Conservation (phyloP, 2,329 filamentous ascomycete species). For the Ceratocystis eucalypticola region DNA sequence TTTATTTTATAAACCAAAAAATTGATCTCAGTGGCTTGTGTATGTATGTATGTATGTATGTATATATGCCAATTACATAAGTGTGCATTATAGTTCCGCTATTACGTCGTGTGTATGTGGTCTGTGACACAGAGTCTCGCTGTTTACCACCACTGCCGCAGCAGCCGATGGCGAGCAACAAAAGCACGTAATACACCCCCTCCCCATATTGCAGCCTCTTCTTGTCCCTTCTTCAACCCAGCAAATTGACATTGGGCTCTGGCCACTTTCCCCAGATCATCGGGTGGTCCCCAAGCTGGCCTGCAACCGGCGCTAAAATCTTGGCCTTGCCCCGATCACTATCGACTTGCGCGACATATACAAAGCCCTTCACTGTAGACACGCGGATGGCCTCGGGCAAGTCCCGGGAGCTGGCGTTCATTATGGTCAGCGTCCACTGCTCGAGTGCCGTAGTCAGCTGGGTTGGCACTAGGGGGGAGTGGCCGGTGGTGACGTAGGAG, state of each 20-base stretch:
- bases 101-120: background rate
- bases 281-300: slow-evolving; percentile 63
- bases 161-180: background rate
- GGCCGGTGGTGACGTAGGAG: slow-evolving; percentile 25
- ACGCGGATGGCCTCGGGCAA: slow-evolving; percentile 59
- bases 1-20: background rate
- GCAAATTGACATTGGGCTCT: slow-evolving; percentile 65
- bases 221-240: slow-evolving; percentile 33
- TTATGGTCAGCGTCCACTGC: slow-evolving; percentile 73
- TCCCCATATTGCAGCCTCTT: background rate
- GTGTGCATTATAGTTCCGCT: background rate
- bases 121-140: background rate
- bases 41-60: background rate
- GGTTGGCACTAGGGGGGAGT: slow-evolving; percentile 45
- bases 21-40: background rate
- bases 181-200: background rate
- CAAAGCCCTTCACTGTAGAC: slow-evolving; percentile 76
- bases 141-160: background rate
- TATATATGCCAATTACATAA: background rate
- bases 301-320: slow-evolving; percentile 71
- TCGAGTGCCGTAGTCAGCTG: slow-evolving; percentile 55
- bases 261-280: slow-evolving; percentile 80
- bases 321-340: slow-evolving; percentile 68
- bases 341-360: slow-evolving; percentile 87
- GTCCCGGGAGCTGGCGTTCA: slow-evolving; percentile 60